Percentiles rank a stretch among this genome's conserved stretches.
Evolutionary conservation across 169 alveolate species (phyloP).

Genomic region (Amoebophrya sp.): DNA sequence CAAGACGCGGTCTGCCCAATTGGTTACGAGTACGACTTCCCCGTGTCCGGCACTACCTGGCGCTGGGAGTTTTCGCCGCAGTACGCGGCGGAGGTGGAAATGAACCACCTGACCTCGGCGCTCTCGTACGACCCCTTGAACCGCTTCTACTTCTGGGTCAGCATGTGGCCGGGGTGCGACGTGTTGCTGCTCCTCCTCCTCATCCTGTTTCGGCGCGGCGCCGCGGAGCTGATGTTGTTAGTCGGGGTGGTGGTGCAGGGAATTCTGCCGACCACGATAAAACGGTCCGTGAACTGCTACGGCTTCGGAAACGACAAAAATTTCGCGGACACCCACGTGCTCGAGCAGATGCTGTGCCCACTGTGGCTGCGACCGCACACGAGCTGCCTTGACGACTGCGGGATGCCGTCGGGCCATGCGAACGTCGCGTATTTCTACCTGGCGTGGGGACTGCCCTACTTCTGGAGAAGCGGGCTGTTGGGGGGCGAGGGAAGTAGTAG

Average conservation of each 20-base stretch:
- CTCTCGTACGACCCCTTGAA: not conserved
- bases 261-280: not conserved
- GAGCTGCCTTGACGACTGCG: not conserved
- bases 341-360: not conserved
- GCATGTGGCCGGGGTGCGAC: slow-evolving; percentile 7
- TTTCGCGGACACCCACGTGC: too few relatives aligned
- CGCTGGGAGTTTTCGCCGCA: not conserved
- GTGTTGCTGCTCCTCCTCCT: not conserved
- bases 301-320: not conserved
- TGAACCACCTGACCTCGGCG: too few relatives aligned
- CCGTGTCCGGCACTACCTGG: not conserved
- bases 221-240: not conserved
- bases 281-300: not conserved
- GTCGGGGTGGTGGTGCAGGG: slow-evolving; percentile 13
- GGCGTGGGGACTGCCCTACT: not conserved
- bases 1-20: not conserved
- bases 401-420: not conserved
- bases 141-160: not conserved
- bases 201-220: not conserved
- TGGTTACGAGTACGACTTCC: slow-evolving; percentile 1
- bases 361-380: not conserved
- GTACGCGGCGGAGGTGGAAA: too few relatives aligned
- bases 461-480: not conserved
- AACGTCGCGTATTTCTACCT: slow-evolving; percentile 13
- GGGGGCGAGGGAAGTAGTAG: too few relatives aligned